phyloP scores from a whole-genome alignment of 2,329 filamentous ascomycete species.

The Orbilia oligospora region DNA sequence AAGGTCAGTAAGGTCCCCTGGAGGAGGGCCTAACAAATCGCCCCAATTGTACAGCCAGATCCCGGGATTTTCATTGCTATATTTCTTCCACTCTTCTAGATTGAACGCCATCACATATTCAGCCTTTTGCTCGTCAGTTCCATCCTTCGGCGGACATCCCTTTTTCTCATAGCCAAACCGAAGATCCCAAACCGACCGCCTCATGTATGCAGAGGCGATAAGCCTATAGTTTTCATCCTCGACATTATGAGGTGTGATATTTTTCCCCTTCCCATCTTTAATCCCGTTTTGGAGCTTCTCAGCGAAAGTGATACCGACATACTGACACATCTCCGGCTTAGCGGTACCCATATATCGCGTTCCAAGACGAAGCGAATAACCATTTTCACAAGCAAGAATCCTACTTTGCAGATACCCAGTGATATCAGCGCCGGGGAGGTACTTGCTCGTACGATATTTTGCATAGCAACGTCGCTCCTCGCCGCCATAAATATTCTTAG shows the following conservation, averaged over 20 bases:
- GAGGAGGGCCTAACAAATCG: neutral
- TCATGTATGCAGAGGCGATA: neutral
- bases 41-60: too few relatives aligned
- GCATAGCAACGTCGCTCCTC: neutral
- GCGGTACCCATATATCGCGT: neutral
- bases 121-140: neutral
- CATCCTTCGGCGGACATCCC: conserved; percentile 14
- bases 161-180: conserved; percentile 30
- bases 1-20: too few relatives aligned
- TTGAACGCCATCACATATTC: neutral
- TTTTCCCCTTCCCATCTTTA: neutral
- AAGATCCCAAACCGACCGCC: neutral
- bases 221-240: conserved; percentile 10
- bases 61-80: neutral
- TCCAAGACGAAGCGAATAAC: conserved; percentile 13
- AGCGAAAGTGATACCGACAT: neutral
- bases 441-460: conserved; percentile 11
- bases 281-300: neutral
- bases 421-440: conserved; percentile 10
- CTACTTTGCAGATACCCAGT: conserved; percentile 15
- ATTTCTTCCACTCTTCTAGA: neutral
- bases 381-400: conserved; percentile 16
- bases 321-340: neutral
- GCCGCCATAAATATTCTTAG: neutral
- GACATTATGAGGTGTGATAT: neutral